Conservation (phyloP, 225 moss, liverwort and hornwort genomes). For the Physcomitrellopsis africana region DNA sequence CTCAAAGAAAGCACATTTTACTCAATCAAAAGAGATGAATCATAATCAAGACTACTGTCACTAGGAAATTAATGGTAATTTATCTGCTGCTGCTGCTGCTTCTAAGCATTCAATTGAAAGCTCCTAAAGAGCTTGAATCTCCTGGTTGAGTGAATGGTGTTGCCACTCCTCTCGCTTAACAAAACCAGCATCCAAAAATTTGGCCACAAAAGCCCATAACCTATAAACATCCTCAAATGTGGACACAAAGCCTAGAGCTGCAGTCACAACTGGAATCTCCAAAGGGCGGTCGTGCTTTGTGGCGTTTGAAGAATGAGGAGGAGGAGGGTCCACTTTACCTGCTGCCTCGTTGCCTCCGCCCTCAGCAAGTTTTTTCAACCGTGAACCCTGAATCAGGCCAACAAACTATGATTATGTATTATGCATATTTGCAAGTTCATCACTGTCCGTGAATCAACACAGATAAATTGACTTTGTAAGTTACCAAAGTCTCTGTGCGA, state of each 20-base stretch:
- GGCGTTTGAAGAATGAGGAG: slow-evolving; percentile 47
- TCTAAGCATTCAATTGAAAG: background rate
- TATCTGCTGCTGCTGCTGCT: background rate
- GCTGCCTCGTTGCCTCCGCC: slow-evolving; percentile 31
- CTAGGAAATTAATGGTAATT: slow-evolving; percentile 22
- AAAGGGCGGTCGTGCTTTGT: slow-evolving; percentile 57
- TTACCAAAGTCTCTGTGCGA: too few species aligned
- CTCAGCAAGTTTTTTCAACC: slow-evolving; percentile 39
- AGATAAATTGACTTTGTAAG: too few species aligned
- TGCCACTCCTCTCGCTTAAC: slow-evolving; percentile 88
- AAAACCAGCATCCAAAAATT: slow-evolving; percentile 96
- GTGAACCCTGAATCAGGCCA: slow-evolving; percentile 40
- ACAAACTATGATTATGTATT: background rate
- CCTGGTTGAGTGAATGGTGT: slow-evolving; percentile 94
- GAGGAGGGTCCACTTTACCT: slow-evolving; percentile 48
- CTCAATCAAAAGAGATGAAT: background rate
- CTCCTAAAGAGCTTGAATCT: slow-evolving; percentile 75
- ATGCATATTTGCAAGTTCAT: too few species aligned
- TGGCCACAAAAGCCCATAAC: slow-evolving; percentile 91
- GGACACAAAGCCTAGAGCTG: slow-evolving; percentile 80
- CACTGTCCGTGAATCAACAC: too few species aligned
- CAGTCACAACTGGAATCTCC: slow-evolving; percentile 82
- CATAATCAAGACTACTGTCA: background rate
- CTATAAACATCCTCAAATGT: slow-evolving; percentile 94
- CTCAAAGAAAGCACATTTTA: too few species aligned